These are phyloP conservation scores for Arthrobotrys megalospora DNA, from an alignment of 2,329 filamentous ascomycete species.

Conservation along the genomic window DNA sequence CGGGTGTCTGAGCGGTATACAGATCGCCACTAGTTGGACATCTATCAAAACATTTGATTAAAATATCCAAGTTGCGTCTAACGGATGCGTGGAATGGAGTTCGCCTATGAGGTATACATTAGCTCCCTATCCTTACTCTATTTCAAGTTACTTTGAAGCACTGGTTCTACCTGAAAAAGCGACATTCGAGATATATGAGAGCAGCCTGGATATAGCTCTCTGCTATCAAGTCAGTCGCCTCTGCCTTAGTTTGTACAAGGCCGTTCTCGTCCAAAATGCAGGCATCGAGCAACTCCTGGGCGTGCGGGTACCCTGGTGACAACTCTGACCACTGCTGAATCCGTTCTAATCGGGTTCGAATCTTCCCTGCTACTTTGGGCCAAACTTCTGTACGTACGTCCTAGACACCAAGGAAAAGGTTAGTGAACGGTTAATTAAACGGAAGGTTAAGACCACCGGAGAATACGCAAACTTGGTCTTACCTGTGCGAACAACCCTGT, in stretches of 20 bases:
- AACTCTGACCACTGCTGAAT: slow-evolving; percentile 4
- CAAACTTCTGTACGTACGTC: neutral
- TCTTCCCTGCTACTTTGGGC: neutral
- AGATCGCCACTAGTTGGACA: slow-evolving; percentile 15
- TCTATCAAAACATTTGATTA: slow-evolving; percentile 15
- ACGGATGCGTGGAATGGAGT: slow-evolving; percentile 1
- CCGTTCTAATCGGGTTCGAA: neutral
- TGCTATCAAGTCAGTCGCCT: slow-evolving; percentile 8
- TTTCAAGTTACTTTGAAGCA: neutral
- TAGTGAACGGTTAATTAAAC: no score
- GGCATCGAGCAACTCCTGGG: neutral
- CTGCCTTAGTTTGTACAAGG: slow-evolving; percentile 7
- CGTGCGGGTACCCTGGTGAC: neutral
- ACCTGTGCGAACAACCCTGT: slow-evolving; percentile 1
- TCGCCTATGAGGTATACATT: neutral
- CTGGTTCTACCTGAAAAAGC: slow-evolving; percentile 1
- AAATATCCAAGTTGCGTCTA: neutral
- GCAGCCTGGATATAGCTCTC: slow-evolving; percentile 11
- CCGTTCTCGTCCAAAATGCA: slow-evolving; percentile 12
- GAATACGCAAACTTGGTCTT: neutral
- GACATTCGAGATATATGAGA: slow-evolving; percentile 16
- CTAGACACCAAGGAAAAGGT: neutral
- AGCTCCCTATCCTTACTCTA: neutral
- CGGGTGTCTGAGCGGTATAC: slow-evolving; percentile 16
- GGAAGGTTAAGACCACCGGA: no score